Evolutionary conservation across 2,329 filamentous ascomycete species (phyloP).

Genomic region (Clonostachys solani): DNA sequence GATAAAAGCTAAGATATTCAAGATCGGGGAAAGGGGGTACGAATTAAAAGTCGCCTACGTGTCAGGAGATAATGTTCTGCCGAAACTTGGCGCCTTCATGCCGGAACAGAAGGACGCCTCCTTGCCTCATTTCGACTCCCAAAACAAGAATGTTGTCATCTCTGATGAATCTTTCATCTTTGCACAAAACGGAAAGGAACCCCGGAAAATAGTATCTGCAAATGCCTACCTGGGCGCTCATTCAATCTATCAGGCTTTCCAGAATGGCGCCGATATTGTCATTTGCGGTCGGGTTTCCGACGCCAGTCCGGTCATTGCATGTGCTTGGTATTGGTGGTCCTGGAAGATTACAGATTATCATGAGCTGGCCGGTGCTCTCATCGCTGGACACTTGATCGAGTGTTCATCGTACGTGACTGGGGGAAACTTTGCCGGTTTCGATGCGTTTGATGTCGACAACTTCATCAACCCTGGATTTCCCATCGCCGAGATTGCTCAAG

Average conservation of each 20-base stretch:
- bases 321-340: slow-evolving; percentile 49
- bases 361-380: slow-evolving; percentile 41
- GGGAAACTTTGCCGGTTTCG: slow-evolving; percentile 47
- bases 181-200: slow-evolving; percentile 18
- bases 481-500: slow-evolving; percentile 26
- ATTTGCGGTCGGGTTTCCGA: slow-evolving; percentile 44
- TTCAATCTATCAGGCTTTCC: slow-evolving; percentile 37
- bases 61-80: background rate
- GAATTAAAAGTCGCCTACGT: background rate
- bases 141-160: slow-evolving; percentile 26
- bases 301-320: slow-evolving; percentile 48
- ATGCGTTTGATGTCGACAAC: slow-evolving; percentile 12
- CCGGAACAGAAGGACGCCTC: no score
- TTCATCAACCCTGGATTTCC: slow-evolving; percentile 24
- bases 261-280: slow-evolving; percentile 38
- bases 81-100: no score
- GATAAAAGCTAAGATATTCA: no score
- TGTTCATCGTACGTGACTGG: slow-evolving; percentile 50
- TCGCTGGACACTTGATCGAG: slow-evolving; percentile 51
- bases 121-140: slow-evolving; percentile 11
- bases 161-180: slow-evolving; percentile 31
- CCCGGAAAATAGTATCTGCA: slow-evolving; percentile 19
- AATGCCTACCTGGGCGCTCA: slow-evolving; percentile 45
- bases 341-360: slow-evolving; percentile 51
- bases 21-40: background rate